Conservation (phyloP, 805 yeast species). For the Blastobotrys muscicola region DNA sequence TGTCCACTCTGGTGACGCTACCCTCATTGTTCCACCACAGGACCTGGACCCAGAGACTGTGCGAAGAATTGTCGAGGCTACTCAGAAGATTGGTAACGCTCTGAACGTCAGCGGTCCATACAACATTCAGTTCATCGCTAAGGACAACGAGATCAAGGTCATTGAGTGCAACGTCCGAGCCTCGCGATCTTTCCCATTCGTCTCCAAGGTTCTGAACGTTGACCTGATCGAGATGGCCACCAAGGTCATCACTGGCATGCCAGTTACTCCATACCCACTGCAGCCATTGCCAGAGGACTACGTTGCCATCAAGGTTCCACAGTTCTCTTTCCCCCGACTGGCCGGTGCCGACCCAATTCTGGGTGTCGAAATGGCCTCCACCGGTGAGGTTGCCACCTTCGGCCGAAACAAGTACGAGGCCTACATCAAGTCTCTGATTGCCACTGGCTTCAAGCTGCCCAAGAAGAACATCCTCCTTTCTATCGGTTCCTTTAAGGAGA, state of each 20-base stretch:
- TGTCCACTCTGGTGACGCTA: conserved; percentile 99
- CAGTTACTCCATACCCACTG: conserved; percentile 83
- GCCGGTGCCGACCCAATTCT: conserved; percentile 97
- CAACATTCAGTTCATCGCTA: conserved; percentile 94
- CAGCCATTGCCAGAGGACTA: conserved; percentile 84
- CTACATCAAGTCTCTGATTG: conserved; percentile 83
- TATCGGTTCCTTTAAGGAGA: conserved; percentile 94
- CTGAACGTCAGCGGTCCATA: conserved; percentile 95
- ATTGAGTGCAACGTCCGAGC: conserved; percentile 99
- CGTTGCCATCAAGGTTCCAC: conserved; percentile 95
- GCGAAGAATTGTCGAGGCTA: conserved; percentile 81
- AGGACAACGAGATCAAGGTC: conserved; percentile 91
- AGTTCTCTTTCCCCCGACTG: conserved; percentile 91
- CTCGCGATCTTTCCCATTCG: conserved; percentile 98
- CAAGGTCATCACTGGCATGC: conserved; percentile 83
- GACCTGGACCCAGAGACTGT: conserved; percentile 89
- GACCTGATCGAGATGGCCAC: conserved; percentile 97
- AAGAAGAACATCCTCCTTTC: conserved; percentile 90
- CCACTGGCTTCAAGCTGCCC: conserved; percentile 93
- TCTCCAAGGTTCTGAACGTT: conserved; percentile 93
- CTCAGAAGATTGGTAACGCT: conserved; percentile 93
- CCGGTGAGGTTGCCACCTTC: conserved; percentile 97
- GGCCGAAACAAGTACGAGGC: conserved; percentile 97
- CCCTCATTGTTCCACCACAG: conserved; percentile 94
- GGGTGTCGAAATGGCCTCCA: conserved; percentile 99